Evolutionary conservation across 2,329 filamentous ascomycete genomes (phyloP), one percentile per base, ranked within the genome.

Genomic region (Mycosphaerelloides madeirae): DNA sequence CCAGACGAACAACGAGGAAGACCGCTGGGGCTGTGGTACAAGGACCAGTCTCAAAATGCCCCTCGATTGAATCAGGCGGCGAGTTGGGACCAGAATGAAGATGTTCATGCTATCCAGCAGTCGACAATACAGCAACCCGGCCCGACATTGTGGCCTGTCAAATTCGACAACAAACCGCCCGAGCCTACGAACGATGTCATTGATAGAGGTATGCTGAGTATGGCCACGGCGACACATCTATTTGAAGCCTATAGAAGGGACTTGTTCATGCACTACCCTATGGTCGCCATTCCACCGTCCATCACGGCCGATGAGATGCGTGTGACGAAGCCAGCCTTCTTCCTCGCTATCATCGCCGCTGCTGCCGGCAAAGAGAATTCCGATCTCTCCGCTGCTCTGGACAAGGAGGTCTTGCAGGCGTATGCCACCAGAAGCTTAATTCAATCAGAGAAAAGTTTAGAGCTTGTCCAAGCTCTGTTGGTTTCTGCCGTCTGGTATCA

Each of bases 331-430:
- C 85, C 85, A 1, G 72, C 78, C 2, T 70, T 89, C 7, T 88
- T 88, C 57, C 71, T 86, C n/a, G 74, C 84, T 22, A 71, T 88
- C 56, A 78, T 89, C 65, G 78, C 83, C 0, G 80, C 79, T 2
- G 56, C 57, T 7, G 77, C 83, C 4, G 76, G 81, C 3, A 78
- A 78, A 8, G 77, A 82, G 50, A 69, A 69, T 76, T 44, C 56
- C 4, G 59, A 64, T 2, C 53, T 76, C 3, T 71, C 72, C 31
- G 63, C 62, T 6, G 55, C 59, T 19, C 62, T 77, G 29, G 74
- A 74, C 41, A 68, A 68, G 31, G 73, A 77, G 52, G 61, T 76
- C 29, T 65, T 77, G 47, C 67, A 65, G 34, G 63, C 70, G 16
- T 76, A 73, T 57, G 70, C 73, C 6, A 68, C 72, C 13, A 64